Conservation (phyloP, 2,329 filamentous ascomycete genomes). For the Myotisia sp. region DNA sequence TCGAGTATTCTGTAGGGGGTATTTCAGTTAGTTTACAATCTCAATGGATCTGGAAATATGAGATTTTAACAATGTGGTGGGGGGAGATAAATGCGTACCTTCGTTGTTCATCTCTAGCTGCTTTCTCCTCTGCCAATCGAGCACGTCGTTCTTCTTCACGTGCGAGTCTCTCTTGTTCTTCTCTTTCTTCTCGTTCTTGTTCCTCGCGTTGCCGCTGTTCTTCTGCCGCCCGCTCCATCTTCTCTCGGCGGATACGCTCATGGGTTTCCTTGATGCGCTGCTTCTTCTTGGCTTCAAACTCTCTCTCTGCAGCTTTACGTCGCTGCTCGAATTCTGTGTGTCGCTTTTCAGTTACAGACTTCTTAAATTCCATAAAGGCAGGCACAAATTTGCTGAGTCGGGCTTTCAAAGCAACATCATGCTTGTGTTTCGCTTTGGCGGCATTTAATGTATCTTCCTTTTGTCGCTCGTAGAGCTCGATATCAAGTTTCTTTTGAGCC, state of each 20-base stretch:
- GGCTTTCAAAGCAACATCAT: conserved; percentile 85
- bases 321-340: conserved; percentile 94
- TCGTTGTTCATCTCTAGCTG: conserved; percentile 44
- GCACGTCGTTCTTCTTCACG: conserved; percentile 68
- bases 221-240: conserved; percentile 67
- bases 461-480: conserved; percentile 63
- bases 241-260: conserved; percentile 70
- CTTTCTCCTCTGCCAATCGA: conserved; percentile 57
- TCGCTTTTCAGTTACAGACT: conserved; percentile 69
- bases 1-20: conserved; percentile 41
- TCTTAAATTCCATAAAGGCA: conserved; percentile 71
- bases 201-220: conserved; percentile 68
- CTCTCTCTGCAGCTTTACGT: conserved; percentile 76
- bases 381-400: conserved; percentile 72
- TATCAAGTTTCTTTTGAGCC: conserved; percentile 62
- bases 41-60: conserved; percentile 2
- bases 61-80: not conserved
- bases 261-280: conserved; percentile 76
- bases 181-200: conserved; percentile 63
- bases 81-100: conserved; percentile 31
- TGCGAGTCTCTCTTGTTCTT: conserved; percentile 72
- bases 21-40: conserved; percentile 24
- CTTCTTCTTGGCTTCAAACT: conserved; percentile 83
- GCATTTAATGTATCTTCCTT: conserved; percentile 67
- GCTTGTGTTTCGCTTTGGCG: conserved; percentile 75